phyloP scores from a whole-genome alignment of 1,139 yeast species.

The Blastobotrys ciferrii region DNA sequence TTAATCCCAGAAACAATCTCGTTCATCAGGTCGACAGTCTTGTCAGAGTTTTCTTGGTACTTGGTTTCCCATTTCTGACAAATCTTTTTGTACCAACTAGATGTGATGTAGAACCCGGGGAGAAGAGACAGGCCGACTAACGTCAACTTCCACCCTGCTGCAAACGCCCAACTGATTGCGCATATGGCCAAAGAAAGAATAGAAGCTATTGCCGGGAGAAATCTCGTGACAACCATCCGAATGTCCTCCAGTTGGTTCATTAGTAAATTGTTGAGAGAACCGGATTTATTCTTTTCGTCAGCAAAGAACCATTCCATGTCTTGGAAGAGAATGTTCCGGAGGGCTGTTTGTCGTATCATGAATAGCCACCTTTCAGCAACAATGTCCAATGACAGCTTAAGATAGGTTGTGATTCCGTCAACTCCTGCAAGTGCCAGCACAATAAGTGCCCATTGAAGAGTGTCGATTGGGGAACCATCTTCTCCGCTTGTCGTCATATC shows the following conservation, averaged over 20 bases:
- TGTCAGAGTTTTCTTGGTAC: slow-evolving; percentile 58
- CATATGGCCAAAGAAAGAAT: slow-evolving; percentile 52
- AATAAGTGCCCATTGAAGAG: slow-evolving; percentile 64
- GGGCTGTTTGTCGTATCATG: slow-evolving; percentile 50
- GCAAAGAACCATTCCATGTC: slow-evolving; percentile 53
- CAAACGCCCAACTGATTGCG: slow-evolving; percentile 76
- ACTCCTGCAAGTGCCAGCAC: slow-evolving; percentile 57
- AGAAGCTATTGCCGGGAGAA: slow-evolving; percentile 45
- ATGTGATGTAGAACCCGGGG: slow-evolving; percentile 55
- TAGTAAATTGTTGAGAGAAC: slow-evolving; percentile 64
- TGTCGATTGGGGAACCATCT: slow-evolving; percentile 31
- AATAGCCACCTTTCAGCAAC: slow-evolving; percentile 71
- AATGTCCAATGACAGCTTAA: slow-evolving; percentile 52
- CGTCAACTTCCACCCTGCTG: slow-evolving; percentile 83
- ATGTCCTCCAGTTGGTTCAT: slow-evolving; percentile 81
- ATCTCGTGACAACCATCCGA: slow-evolving; percentile 60
- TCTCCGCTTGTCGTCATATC: slow-evolving; percentile 37
- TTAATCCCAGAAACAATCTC: slow-evolving; percentile 61
- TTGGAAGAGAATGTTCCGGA: slow-evolving; percentile 51
- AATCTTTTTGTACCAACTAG: slow-evolving; percentile 52
- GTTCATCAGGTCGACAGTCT: slow-evolving; percentile 52
- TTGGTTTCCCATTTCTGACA: slow-evolving; percentile 55
- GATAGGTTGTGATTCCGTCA: slow-evolving; percentile 59
- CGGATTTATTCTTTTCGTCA: slow-evolving; percentile 29
- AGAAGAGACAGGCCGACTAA: slow-evolving; percentile 74